Evolutionary conservation across 176 grass and related monocot species (phyloP), one percentile per base, ranked within the genome.

Genomic region (Triticum timopheevii): DNA sequence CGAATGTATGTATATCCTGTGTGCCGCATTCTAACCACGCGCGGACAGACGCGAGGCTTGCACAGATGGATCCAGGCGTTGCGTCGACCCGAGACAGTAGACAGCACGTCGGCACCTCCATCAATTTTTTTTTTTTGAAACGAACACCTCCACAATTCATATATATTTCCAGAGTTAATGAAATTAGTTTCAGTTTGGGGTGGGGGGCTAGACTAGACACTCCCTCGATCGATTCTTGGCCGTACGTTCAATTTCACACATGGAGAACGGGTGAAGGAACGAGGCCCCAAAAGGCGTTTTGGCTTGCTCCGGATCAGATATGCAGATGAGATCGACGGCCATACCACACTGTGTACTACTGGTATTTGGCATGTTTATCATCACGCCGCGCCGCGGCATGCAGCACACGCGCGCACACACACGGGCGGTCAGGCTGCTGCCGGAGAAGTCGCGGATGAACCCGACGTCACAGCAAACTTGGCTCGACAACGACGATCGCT

Each of bases 361-460:
- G 25, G 25, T 15, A 50, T 54, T 54, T 62, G 40, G 17, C 31
- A 38, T 58, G 16, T n/a, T 58, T 39, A 72, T 71, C 47, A 36
- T 42, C 49, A 35, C 49, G 35, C 45, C 45, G 30, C 50, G 16
- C 16, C 15, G 49, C 15, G 13, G 13, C 10, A 45, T 45, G 11
- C 11, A 45, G 44, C 45, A 15, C 45, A 49, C 59, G 13, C 45
- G 3, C 49, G 13, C 45, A 12, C 49, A 52, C 50, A 19, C 50
- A 19, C 50, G 16, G n/a, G 0, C 61, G 61, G 24, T 65, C 62
- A 5, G 62, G 2, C 13, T 15, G 12, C 25, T 54, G 83, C 61
- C 23, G 83, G 61, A 85, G 61, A 67, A 77, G 83, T 66, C 83
- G 61, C 16, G 6, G 27, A 49, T 24, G 83, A 85, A 38, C n/a